Evolutionary conservation across 768 basidiomycete genomes (phyloP), one percentile per base, ranked within the genome.

Genomic region (Royoungia palumana): DNA sequence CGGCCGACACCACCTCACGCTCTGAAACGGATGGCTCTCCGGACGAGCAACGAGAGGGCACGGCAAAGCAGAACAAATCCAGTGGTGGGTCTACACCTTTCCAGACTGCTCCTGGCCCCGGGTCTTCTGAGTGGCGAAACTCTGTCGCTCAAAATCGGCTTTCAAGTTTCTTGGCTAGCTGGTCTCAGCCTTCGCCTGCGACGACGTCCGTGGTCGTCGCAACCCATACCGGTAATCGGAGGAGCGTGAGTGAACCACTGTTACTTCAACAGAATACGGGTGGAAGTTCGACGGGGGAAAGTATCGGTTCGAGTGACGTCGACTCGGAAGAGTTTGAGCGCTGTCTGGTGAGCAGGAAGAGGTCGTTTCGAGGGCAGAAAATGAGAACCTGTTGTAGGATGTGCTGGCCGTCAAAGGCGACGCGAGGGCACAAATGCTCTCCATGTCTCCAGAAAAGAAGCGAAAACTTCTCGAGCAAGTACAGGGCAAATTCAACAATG

Each of bases 371-470:
- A 35, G 9, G 22, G 21, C 16, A 47, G 20, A 46, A 35, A 17
- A 27, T 56, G 58, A 55, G 41, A 46, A 11, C 4, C 17, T 12
- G 44, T 37, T 35, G n/a, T n/a, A 93, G 91, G 80, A 88, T 52
- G 78, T 83, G 11, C 64, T 93, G 17, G 87, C 81, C 9, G 57
- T 93, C 49, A 89, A 87, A 62, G 87, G 81, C n/a, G 76, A 79
- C 2, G 79, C 80, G 54, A 78, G 87, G 34, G 70, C 69, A 3
- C 76, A 73, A 2, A 85, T 93, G 82, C 72, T 79, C 47, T 65
- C 75, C 5, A 68, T 94, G 9, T 67, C 87, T 0, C 47, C 63
- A 3, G 78, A 83, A 45, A 81, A 84, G 61, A 89, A 88, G 69
- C 76, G 74, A 40, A 82, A 82, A 47, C 66, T 94, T 1, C 68